Base-by-base conservation (phyloP, 352 stramenopile species). In the Globisporangium canariense region DNA sequence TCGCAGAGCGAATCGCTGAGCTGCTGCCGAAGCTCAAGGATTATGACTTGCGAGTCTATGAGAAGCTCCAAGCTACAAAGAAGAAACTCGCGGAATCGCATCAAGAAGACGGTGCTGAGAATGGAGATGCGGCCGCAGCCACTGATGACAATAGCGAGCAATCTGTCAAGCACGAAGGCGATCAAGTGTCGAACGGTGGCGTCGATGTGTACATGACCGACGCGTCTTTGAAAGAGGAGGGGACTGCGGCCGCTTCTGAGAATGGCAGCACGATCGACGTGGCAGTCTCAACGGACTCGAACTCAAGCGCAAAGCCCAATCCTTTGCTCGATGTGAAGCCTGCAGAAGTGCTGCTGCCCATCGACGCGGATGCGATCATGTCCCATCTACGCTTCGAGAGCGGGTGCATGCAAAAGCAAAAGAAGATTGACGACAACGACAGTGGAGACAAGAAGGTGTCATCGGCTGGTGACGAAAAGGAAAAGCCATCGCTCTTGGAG, bases 331-430 rank as follows among this genome's bases (percentile, higher is more conserved):
- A 43, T 5, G 46, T 45, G 25, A 64, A 50, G 14, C 4, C 34
- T 46, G 51, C 32, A n/a, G 32, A 59, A 4, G 16, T 47, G 34
- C 47, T 69, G 3, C 25, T 59, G 13, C 56, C 49, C 14, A 56
- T 87, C 10, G 65, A 83, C 45, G 64, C 79, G 3, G 73, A 75
- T 10, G 58, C 68, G 10, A 90, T 94, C 16, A 76, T 94, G 69
- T 78, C 83, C 0, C 86, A 79, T 25, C 69, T 94, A 28, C 74
- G 82, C 30, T 74, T 87, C 32, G 86, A 94, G 67, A 89, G 82
- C 54, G 83, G 83, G 6, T 92, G 83, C 64, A 76, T 81, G 66
- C 76, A 83, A 40, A 86, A 83, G 43, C 69, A 67, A 6, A 56
- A 55, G n/a, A 72, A 53, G 36, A 51, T 68, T 14, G 70, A 74